phyloP scores from a whole-genome alignment of 2,329 filamentous ascomycete species.

The Aspergillus aculeatinus region DNA sequence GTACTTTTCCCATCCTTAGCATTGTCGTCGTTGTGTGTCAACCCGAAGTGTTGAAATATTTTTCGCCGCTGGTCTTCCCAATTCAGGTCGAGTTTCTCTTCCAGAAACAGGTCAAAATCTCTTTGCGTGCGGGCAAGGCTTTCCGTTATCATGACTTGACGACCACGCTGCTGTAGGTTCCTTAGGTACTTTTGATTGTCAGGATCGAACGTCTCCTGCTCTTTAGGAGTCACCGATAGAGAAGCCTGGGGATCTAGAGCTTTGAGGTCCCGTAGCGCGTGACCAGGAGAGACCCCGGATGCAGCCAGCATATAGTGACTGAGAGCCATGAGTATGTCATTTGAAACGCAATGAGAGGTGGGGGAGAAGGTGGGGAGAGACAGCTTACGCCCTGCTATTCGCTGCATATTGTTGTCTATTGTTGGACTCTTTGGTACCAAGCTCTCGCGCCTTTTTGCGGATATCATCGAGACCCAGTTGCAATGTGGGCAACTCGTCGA shows the following conservation, averaged over 20 bases:
- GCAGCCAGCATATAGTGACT: conserved; percentile 91
- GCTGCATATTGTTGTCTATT: conserved; percentile 42
- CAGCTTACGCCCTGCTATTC: conserved; percentile 54
- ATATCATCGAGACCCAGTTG: conserved; percentile 92
- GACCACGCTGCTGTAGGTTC: conserved; percentile 85
- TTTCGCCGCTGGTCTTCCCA: conserved; percentile 91
- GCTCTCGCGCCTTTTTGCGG: conserved; percentile 68
- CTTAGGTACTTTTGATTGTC: conserved; percentile 72
- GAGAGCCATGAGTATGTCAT: conserved; percentile 9
- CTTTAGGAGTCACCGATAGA: conserved; percentile 35
- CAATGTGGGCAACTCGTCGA: conserved; percentile 80
- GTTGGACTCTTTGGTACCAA: conserved; percentile 66
- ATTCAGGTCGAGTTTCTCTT: conserved; percentile 91
- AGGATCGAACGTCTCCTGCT: conserved; percentile 50
- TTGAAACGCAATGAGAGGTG: background rate
- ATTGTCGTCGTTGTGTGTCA: conserved; percentile 55
- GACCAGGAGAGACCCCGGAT: conserved; percentile 85
- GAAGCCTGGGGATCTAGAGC: conserved; percentile 70
- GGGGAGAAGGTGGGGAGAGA: background rate
- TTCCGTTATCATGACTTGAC: conserved; percentile 85
- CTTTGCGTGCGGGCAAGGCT: conserved; percentile 83
- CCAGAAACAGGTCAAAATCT: conserved; percentile 90
- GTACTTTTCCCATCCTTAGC: conserved; percentile 43
- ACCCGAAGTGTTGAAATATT: conserved; percentile 95
- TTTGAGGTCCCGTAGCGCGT: conserved; percentile 82